Conservation (phyloP, 495 filamentous ascomycete genomes). For the Penicillium diatomitis region DNA sequence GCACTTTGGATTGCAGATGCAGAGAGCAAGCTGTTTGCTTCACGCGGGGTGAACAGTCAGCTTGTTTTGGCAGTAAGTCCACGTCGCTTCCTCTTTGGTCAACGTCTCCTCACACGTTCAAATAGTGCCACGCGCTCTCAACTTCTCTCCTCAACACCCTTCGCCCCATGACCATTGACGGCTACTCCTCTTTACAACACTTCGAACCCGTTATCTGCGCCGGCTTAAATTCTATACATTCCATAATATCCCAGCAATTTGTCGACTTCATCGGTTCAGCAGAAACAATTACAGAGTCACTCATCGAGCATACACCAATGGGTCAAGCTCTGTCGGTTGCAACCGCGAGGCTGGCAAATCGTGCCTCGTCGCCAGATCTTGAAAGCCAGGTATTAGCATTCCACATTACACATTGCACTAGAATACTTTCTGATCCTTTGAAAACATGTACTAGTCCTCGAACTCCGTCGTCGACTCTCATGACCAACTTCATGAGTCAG, state of each 20-base stretch:
- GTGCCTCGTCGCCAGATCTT: background rate
- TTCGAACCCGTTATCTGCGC: slow-evolving; percentile 47
- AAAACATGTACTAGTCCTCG: too few relatives aligned
- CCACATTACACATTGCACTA: too few relatives aligned
- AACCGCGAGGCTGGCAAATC: background rate
- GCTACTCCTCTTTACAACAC: slow-evolving; percentile 32
- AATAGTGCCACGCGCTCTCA: slow-evolving; percentile 28
- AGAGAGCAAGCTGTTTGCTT: slow-evolving; percentile 16
- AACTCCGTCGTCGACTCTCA: too few relatives aligned
- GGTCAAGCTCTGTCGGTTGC: slow-evolving; percentile 5
- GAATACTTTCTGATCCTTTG: too few relatives aligned
- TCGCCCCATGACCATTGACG: slow-evolving; percentile 23
- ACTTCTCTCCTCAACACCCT: slow-evolving; percentile 28
- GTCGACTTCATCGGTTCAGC: slow-evolving; percentile 51
- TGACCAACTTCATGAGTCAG: too few relatives aligned
- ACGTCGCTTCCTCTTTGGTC: background rate
- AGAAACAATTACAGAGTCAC: slow-evolving; percentile 36
- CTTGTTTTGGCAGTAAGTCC: slow-evolving; percentile 32
- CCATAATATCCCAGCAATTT: slow-evolving; percentile 41
- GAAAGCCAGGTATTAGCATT: background rate
- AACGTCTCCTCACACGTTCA: slow-evolving; percentile 10
- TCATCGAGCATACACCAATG: slow-evolving; percentile 38
- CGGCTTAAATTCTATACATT: slow-evolving; percentile 48
- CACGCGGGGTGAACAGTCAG: slow-evolving; percentile 25
- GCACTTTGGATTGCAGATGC: slow-evolving; percentile 28